Percentiles rank a stretch among this genome's conserved stretches.
Evolutionary conservation across 2,329 filamentous ascomycete species (phyloP).

Genomic region (Tolypocladium capitatum): DNA sequence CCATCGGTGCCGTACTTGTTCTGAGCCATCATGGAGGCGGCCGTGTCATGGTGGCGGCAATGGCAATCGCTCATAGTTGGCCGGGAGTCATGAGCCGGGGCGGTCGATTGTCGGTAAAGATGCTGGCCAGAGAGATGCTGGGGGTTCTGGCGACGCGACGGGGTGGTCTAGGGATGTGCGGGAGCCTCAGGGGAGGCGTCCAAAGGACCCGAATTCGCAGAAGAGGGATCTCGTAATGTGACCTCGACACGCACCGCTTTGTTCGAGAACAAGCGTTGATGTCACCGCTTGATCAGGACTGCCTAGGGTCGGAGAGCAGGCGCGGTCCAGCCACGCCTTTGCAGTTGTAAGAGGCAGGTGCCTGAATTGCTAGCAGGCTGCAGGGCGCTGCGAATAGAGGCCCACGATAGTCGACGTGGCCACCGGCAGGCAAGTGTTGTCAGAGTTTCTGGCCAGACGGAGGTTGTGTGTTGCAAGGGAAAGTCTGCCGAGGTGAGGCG

Average conservation of each 20-base stretch:
- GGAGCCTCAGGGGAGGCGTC: too few relatives aligned
- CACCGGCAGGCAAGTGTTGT: too few relatives aligned
- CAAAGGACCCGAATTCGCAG: background rate
- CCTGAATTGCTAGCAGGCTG: background rate
- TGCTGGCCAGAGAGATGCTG: slow-evolving; percentile 1
- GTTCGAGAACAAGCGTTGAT: background rate
- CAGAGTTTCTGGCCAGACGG: background rate
- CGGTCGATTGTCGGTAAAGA: slow-evolving; percentile 1
- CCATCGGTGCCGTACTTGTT: slow-evolving; percentile 31
- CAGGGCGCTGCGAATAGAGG: background rate
- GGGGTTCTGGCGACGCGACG: background rate
- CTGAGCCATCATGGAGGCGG: slow-evolving; percentile 31
- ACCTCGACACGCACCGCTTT: background rate
- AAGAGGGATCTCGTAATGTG: background rate
- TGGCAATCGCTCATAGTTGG: slow-evolving; percentile 16
- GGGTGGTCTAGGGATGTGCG: slow-evolving; percentile 1
- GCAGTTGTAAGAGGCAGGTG: background rate
- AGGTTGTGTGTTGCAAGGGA: background rate
- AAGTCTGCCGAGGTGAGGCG: background rate
- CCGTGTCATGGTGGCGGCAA: slow-evolving; percentile 12
- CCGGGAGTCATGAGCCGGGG: slow-evolving; percentile 9
- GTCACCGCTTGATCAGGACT: background rate
- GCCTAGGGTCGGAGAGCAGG: background rate
- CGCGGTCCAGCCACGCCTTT: background rate
- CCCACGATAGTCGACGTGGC: background rate